These are phyloP conservation scores for Chlorella sp. DNA, from an alignment of 139 green algal genomes.

Conservation along the genomic window DNA sequence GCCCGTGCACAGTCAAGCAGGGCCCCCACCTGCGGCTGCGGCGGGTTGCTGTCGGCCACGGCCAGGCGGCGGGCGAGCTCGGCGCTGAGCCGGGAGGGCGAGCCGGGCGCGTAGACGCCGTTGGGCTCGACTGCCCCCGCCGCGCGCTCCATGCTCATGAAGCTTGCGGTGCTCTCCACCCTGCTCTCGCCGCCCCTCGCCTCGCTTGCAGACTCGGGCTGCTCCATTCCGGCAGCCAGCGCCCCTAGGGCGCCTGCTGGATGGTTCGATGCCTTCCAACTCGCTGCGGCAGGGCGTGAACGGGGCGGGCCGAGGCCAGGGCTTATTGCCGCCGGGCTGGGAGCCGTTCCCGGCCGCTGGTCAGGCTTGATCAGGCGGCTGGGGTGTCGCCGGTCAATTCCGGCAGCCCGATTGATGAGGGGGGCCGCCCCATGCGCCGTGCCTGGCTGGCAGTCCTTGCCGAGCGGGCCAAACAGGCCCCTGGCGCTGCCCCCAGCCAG, in stretches of 20 bases:
- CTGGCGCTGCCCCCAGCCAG: too few relatives aligned
- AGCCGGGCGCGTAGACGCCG: background rate
- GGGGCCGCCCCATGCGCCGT: too few relatives aligned
- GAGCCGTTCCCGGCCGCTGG: too few relatives aligned
- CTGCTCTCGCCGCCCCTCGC: background rate
- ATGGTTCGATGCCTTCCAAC: background rate
- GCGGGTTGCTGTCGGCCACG: conserved; percentile 16
- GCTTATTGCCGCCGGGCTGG: too few relatives aligned
- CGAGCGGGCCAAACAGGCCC: too few relatives aligned
- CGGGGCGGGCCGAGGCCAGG: too few relatives aligned
- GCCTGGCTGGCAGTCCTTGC: too few relatives aligned
- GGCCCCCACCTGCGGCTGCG: background rate
- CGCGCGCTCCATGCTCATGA: too few relatives aligned
- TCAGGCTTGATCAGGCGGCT: too few relatives aligned
- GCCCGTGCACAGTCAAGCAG: background rate
- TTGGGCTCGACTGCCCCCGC: background rate
- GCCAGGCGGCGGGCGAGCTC: conserved; percentile 36
- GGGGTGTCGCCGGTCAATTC: too few relatives aligned
- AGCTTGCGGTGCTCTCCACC: background rate
- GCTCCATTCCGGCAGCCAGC: background rate
- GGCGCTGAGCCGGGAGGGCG: conserved; percentile 32
- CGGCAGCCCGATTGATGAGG: too few relatives aligned
- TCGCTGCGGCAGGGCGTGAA: background rate
- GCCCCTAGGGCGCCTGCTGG: background rate
- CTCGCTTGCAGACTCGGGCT: background rate